These are phyloP conservation scores for Lepidium campestre DNA, from an alignment of 441 rosid genomes.

Conservation along the genomic window DNA sequence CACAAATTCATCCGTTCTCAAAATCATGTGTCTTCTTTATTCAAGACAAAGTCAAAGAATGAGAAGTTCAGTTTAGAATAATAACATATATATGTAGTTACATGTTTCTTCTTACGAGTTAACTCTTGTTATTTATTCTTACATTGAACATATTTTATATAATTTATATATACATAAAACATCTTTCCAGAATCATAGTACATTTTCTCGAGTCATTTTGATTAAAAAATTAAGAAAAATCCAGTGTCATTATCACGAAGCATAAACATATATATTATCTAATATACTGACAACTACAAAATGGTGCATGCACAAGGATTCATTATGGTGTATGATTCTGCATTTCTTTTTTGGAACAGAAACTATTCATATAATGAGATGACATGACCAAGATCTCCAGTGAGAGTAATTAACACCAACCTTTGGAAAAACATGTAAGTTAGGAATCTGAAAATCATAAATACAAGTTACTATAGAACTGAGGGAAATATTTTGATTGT, in stretches of 20 bases:
- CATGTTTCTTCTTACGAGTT: neutral
- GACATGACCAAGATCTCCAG: conserved; percentile 1
- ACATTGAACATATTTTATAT: conserved; percentile 2
- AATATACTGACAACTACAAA: conserved; percentile 40
- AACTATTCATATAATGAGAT: neutral
- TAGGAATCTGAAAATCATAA: neutral
- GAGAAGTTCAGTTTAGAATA: neutral
- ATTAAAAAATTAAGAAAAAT: conserved; percentile 23
- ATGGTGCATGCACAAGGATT: conserved; percentile 56
- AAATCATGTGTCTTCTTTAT: too few species aligned
- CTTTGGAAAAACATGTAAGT: neutral
- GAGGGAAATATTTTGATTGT: neutral
- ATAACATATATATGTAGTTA: neutral
- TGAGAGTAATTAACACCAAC: neutral
- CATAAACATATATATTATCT: conserved; percentile 16
- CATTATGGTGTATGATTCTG: conserved; percentile 42
- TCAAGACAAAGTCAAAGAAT: too few species aligned
- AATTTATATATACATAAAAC: neutral
- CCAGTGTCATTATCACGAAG: conserved; percentile 8
- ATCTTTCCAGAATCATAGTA: conserved; percentile 13
- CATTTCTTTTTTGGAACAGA: conserved; percentile 45
- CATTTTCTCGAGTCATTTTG: conserved; percentile 11
- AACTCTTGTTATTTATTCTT: neutral
- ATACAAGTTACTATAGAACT: neutral
- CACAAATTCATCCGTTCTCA: too few species aligned